A percentile compares a stretch with the other conserved stretches of the same genome.
phyloP scores from a whole-genome alignment of 1,284 basidiomycete species.

The Papiliotrema flavescens region DNA sequence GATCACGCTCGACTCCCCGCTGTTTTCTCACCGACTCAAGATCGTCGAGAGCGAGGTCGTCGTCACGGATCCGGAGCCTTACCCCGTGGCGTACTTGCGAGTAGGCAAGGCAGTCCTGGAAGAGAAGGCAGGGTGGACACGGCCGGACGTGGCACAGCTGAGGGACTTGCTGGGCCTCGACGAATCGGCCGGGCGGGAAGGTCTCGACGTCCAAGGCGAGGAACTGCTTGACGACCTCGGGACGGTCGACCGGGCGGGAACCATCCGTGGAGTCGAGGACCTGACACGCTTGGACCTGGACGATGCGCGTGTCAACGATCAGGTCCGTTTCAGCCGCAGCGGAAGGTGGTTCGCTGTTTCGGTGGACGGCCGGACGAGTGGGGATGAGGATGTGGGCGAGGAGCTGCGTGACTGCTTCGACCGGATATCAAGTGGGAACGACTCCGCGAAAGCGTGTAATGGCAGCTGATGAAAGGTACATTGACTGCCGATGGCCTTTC shows the following conservation, averaged over 20 bases:
- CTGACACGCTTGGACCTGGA: background rate
- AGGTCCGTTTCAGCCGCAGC: conserved; percentile 17
- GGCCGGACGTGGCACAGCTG: conserved; percentile 26
- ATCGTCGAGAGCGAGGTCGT: conserved; percentile 67
- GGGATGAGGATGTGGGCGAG: conserved; percentile 22
- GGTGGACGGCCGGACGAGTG: conserved; percentile 14
- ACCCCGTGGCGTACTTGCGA: conserved; percentile 81
- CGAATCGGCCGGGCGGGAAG: conserved; percentile 16
- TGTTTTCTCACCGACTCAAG: conserved; percentile 75
- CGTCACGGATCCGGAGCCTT: conserved; percentile 54
- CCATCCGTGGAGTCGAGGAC: background rate
- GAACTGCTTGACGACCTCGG: conserved; percentile 20
- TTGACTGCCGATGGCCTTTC: conserved; percentile 54
- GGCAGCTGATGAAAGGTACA: conserved; percentile 48
- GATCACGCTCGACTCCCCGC: conserved; percentile 80
- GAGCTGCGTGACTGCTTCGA: conserved; percentile 36
- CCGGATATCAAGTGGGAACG: conserved; percentile 23
- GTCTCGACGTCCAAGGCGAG: conserved; percentile 25
- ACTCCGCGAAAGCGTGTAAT: too few relatives aligned
- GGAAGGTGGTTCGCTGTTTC: conserved; percentile 41
- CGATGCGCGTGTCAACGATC: background rate
- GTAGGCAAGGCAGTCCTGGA: conserved; percentile 65
- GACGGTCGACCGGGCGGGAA: background rate
- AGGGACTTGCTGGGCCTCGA: conserved; percentile 34
- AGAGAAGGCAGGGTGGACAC: conserved; percentile 51